phyloP scores from a whole-genome alignment of 2,329 filamentous ascomycete species.

The Epichloe sp. region DNA sequence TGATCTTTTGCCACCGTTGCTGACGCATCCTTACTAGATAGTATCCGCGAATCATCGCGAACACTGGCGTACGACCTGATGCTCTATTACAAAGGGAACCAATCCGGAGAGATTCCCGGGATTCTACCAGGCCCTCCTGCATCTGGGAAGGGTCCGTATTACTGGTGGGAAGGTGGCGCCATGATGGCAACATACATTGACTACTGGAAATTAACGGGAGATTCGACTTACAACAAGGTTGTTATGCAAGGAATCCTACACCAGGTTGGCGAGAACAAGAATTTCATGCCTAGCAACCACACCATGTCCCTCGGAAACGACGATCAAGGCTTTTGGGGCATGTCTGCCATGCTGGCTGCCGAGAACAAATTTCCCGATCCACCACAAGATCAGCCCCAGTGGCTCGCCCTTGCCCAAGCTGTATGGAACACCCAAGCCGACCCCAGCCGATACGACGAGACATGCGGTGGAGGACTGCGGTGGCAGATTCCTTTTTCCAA shows the following conservation, averaged over 20 bases:
- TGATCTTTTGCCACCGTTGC: not conserved
- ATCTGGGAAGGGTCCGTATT: conserved; percentile 39
- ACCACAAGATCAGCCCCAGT: conserved; percentile 38
- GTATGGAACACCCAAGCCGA: conserved; percentile 51
- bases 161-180: conserved; percentile 63
- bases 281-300: conserved; percentile 49
- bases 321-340: conserved; percentile 59
- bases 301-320: conserved; percentile 52
- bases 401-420: conserved; percentile 53
- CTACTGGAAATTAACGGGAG: conserved; percentile 57
- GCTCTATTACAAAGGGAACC: conserved; percentile 36
- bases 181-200: conserved; percentile 57
- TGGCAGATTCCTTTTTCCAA: conserved; percentile 72
- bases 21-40: conserved; percentile 22
- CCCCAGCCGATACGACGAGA: conserved; percentile 48
- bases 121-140: conserved; percentile 43
- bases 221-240: conserved; percentile 47
- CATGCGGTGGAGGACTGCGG: conserved; percentile 56
- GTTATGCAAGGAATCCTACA: conserved; percentile 42
- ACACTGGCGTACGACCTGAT: conserved; percentile 38
- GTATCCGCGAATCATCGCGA: conserved; percentile 32
- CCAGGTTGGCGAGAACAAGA: conserved; percentile 41
- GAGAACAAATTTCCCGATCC: conserved; percentile 52
- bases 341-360: conserved; percentile 53
- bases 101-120: conserved; percentile 38